Conservation (phyloP, 2,329 filamentous ascomycete species). For the Phialemonium atrogriseum region DNA sequence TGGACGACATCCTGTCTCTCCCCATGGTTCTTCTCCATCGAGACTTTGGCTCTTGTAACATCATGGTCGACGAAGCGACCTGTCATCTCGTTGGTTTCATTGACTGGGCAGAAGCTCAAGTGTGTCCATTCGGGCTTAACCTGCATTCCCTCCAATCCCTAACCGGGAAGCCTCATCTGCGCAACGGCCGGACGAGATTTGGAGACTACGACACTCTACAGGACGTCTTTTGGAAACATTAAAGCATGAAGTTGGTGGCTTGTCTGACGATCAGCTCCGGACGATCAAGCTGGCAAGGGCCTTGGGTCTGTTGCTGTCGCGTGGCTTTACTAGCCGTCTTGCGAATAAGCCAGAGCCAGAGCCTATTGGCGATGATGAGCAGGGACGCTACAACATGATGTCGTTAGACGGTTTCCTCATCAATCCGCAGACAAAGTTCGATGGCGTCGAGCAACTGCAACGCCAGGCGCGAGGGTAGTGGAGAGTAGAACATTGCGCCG, state of each 20-base stretch:
- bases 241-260: constrained; percentile 16
- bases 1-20: constrained; percentile 25
- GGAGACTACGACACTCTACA: constrained; percentile 22
- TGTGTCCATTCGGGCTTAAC: constrained; percentile 31
- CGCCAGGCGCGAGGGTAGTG: too few relatives aligned
- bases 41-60: constrained; percentile 29
- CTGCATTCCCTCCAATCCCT: constrained; percentile 25
- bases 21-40: constrained; percentile 30
- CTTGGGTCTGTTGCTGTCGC: constrained; percentile 22
- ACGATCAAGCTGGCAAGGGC: constrained; percentile 23
- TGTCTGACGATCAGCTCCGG: constrained; percentile 16
- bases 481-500: too few relatives aligned
- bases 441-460: too few relatives aligned
- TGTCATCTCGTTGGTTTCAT: constrained; percentile 30
- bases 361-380: constrained; percentile 27
- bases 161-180: constrained; percentile 25
- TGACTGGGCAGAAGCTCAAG: constrained; percentile 31
- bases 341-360: constrained; percentile 23
- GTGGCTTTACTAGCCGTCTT: constrained; percentile 29
- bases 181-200: constrained; percentile 23
- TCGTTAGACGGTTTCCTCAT: constrained; percentile 27
- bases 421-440: constrained; percentile 24
- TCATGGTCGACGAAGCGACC: constrained; percentile 27
- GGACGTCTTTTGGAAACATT: constrained; percentile 24
- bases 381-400: constrained; percentile 28